These are phyloP conservation scores for Geranium brycei DNA, from an alignment of 345 rosid species.

Conservation along the genomic window DNA sequence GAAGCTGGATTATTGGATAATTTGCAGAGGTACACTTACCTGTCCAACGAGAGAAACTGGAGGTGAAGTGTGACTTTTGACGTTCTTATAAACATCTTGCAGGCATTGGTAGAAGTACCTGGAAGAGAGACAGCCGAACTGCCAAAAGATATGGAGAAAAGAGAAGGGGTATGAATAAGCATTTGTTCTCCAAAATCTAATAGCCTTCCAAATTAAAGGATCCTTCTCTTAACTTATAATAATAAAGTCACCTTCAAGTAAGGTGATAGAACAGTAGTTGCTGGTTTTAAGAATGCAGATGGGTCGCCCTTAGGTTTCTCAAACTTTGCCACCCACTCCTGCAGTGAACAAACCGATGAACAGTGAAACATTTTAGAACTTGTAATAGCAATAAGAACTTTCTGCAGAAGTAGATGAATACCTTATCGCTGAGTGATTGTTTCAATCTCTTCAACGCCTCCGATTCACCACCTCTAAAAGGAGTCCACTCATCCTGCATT, in stretches of 20 bases:
- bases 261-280: slow-evolving; percentile 84
- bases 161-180: background rate
- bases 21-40: slow-evolving; percentile 28
- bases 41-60: slow-evolving; percentile 94
- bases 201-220: too few relatives aligned
- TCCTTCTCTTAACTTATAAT: background rate
- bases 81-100: slow-evolving; percentile 40
- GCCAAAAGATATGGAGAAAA: slow-evolving; percentile 22
- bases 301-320: slow-evolving; percentile 98
- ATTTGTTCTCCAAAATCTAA: background rate
- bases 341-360: slow-evolving; percentile 8
- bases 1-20: slow-evolving; percentile 7
- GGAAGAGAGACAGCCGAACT: slow-evolving; percentile 98
- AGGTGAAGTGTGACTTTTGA: slow-evolving; percentile 63
- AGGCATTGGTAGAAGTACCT: slow-evolving; percentile 87
- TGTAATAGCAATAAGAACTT: background rate
- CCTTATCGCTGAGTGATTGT: slow-evolving; percentile 56
- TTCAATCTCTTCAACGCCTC: slow-evolving; percentile 59
- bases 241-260: slow-evolving; percentile 85
- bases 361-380: background rate
- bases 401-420: slow-evolving; percentile 3
- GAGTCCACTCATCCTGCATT: slow-evolving; percentile 45
- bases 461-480: slow-evolving; percentile 84
- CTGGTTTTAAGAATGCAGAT: slow-evolving; percentile 69
- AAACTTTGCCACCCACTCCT: slow-evolving; percentile 90